These are phyloP conservation scores for Akanthomyces dipterigenus DNA, from an alignment of 2,329 filamentous ascomycete genomes.

Conservation along the genomic window DNA sequence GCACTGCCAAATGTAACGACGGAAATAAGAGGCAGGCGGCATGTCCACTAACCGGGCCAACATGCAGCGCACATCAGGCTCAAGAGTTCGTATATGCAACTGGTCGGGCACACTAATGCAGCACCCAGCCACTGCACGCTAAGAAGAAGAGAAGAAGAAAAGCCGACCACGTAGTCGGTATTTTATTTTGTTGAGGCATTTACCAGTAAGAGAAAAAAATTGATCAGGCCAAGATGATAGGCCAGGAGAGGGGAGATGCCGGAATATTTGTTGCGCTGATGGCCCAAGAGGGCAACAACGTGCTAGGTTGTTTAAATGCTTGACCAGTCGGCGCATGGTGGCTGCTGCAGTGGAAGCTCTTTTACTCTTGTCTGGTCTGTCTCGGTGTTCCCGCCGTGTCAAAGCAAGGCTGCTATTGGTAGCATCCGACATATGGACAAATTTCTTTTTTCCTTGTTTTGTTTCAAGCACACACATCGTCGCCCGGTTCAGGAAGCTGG, in stretches of 20 bases:
- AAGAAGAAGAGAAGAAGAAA: too few relatives aligned
- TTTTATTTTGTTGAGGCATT: neutral
- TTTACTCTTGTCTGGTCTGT: neutral
- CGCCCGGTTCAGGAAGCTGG: neutral
- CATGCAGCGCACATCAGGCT: neutral
- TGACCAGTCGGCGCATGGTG: neutral
- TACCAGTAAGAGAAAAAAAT: too few relatives aligned
- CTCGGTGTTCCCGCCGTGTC: too few relatives aligned
- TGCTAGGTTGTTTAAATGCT: neutral
- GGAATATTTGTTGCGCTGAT: neutral
- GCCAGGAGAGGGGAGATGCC: neutral
- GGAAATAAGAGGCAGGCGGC: neutral
- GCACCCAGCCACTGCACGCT: neutral
- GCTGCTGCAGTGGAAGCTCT: neutral
- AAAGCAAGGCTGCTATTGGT: too few relatives aligned
- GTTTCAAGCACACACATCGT: too few relatives aligned
- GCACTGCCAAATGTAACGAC: neutral
- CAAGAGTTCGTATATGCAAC: neutral
- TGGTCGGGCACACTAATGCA: neutral
- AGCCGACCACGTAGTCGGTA: neutral
- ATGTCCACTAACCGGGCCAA: neutral
- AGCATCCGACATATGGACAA: too few relatives aligned
- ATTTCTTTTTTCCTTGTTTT: too few relatives aligned
- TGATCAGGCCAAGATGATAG: too few relatives aligned
- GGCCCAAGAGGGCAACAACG: neutral